These are phyloP conservation scores for Parathielavia appendiculata DNA, from an alignment of 495 filamentous ascomycete species.

Conservation along the genomic window DNA sequence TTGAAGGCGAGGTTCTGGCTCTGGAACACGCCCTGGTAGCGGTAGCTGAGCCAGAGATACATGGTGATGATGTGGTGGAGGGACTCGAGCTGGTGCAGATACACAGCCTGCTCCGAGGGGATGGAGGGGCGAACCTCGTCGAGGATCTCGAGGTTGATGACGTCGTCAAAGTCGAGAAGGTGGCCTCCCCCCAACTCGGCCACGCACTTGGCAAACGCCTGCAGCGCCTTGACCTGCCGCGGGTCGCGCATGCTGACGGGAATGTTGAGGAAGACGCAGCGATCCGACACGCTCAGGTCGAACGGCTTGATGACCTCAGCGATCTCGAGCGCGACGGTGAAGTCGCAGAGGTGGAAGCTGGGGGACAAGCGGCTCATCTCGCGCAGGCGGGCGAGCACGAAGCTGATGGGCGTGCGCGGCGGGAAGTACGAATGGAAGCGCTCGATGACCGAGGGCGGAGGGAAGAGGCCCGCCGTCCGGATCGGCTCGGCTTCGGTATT, in stretches of 20 bases:
- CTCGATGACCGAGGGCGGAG: slow-evolving; percentile 59
- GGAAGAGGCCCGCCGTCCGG: slow-evolving; percentile 66
- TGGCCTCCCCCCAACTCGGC: slow-evolving; percentile 57
- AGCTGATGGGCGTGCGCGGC: slow-evolving; percentile 66
- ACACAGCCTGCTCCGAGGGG: slow-evolving; percentile 30
- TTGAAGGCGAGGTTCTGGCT: slow-evolving; percentile 72
- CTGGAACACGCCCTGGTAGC: slow-evolving; percentile 70
- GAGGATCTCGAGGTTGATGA: slow-evolving; percentile 63
- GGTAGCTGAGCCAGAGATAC: slow-evolving; percentile 81
- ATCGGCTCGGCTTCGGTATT: slow-evolving; percentile 57
- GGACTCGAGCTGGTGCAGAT: slow-evolving; percentile 61
- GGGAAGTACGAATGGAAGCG: slow-evolving; percentile 74
- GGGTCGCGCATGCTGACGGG: slow-evolving; percentile 48
- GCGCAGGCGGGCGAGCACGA: slow-evolving; percentile 65
- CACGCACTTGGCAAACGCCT: slow-evolving; percentile 61
- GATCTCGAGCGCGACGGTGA: slow-evolving; percentile 53
- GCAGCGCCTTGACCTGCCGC: slow-evolving; percentile 39
- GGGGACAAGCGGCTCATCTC: slow-evolving; percentile 56
- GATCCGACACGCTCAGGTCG: slow-evolving; percentile 61
- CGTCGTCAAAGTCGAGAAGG: slow-evolving; percentile 55
- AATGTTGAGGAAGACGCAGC: slow-evolving; percentile 67
- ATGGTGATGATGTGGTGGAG: slow-evolving; percentile 78
- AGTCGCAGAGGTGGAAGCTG: slow-evolving; percentile 67
- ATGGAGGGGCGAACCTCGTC: slow-evolving; percentile 33
- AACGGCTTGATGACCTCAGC: slow-evolving; percentile 66